Evolutionary conservation across 1,139 yeast genomes (phyloP).

Genomic region (Sugiyamaella novakii): DNA sequence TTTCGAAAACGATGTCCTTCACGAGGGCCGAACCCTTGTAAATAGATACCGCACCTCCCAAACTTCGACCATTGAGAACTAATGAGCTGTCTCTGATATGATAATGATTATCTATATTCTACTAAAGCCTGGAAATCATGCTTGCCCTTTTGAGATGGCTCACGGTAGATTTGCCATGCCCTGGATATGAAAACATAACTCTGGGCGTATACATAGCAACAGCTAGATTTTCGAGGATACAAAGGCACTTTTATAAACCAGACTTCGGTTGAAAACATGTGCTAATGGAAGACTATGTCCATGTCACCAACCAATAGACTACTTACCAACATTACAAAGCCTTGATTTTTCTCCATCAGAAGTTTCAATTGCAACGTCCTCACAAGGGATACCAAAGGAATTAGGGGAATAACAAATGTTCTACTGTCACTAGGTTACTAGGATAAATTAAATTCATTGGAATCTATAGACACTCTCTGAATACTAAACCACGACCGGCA

Average conservation of each 20-base stretch:
- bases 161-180: constrained; percentile 83
- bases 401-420: constrained; percentile 75
- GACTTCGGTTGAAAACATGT: constrained; percentile 66
- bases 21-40: constrained; percentile 63
- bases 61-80: constrained; percentile 80
- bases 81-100: constrained; percentile 56
- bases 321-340: constrained; percentile 45
- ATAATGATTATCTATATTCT: constrained; percentile 53
- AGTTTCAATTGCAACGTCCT: constrained; percentile 62
- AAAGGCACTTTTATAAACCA: no score
- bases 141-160: constrained; percentile 78
- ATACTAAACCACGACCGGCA: no score
- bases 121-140: constrained; percentile 77
- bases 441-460: constrained; percentile 81
- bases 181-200: constrained; percentile 83
- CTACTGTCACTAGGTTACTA: constrained; percentile 74
- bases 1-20: constrained; percentile 74
- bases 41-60: constrained; percentile 94
- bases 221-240: no score
- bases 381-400: constrained; percentile 67
- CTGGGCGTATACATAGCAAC: no score
- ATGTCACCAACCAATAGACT: constrained; percentile 79
- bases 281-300: constrained; percentile 87
- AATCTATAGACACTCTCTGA: constrained; percentile 60
- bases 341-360: constrained; percentile 61